Conservation (phyloP, 805 yeast genomes). For the Metschnikowia sp. region DNA sequence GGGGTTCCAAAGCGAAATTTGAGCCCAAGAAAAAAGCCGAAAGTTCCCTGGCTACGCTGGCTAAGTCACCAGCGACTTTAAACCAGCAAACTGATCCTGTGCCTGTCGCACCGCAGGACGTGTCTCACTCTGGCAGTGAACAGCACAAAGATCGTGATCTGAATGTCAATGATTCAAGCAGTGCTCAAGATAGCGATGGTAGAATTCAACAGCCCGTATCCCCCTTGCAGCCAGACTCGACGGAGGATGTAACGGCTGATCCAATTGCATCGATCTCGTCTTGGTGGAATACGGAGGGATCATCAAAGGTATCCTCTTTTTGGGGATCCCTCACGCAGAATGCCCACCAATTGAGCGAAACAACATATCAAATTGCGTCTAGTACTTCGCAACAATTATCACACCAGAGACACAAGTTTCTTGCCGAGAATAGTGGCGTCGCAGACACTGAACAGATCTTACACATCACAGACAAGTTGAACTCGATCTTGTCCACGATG, state of each 20-base stretch:
- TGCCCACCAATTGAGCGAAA: constrained; percentile 47
- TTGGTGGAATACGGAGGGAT: constrained; percentile 76
- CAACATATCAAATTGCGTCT: constrained; percentile 48
- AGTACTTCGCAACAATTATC: constrained; percentile 41
- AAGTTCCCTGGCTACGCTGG: not conserved
- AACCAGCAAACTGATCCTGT: too few relatives aligned
- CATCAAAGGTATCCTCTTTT: constrained; percentile 58
- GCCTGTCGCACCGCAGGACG: too few relatives aligned
- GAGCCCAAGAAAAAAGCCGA: constrained; percentile 30
- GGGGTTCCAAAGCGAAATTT: constrained; percentile 24
- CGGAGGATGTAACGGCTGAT: constrained; percentile 33
- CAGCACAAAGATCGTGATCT: not conserved
- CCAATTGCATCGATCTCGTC: constrained; percentile 63
- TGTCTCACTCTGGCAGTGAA: too few relatives aligned
- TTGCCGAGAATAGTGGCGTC: constrained; percentile 23
- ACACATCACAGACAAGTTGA: constrained; percentile 28
- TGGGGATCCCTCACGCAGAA: constrained; percentile 66
- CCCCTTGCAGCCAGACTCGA: not conserved
- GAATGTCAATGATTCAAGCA: not conserved
- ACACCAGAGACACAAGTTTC: constrained; percentile 36
- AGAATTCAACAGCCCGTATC: not conserved
- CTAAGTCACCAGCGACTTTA: not conserved
- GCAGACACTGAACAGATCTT: constrained; percentile 27
- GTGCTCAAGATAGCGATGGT: not conserved
- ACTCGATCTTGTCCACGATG: constrained; percentile 32